phyloP scores from a whole-genome alignment of 1,284 basidiomycete species.

The Fistulina hepatica region DNA sequence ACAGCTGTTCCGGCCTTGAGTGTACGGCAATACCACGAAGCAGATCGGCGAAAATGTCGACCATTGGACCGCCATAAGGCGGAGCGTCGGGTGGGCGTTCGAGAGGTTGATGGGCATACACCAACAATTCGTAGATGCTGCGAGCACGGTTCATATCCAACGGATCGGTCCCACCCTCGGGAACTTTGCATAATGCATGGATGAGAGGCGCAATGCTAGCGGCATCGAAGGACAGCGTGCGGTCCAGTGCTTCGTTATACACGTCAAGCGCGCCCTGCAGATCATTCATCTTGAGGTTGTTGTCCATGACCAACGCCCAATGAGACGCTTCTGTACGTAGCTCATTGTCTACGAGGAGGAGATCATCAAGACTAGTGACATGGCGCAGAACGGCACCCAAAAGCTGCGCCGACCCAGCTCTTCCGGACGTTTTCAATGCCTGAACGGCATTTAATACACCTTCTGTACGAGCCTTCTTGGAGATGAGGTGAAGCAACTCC shows the following conservation, averaged over 20 bases:
- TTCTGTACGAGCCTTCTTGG: background rate
- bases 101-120: conserved; percentile 16
- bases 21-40: no score
- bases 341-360: conserved; percentile 32
- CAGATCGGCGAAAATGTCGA: no score
- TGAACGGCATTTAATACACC: background rate
- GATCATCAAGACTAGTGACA: conserved; percentile 28
- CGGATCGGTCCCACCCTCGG: background rate
- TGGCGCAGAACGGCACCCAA: conserved; percentile 28
- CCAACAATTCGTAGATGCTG: conserved; percentile 36
- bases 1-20: no score
- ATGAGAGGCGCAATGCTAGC: conserved; percentile 43
- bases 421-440: background rate
- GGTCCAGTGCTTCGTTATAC: conserved; percentile 34
- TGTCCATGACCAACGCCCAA: conserved; percentile 43
- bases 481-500: no score
- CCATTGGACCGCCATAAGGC: no score
- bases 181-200: conserved; percentile 29
- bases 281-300: conserved; percentile 29
- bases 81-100: conserved; percentile 10
- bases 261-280: conserved; percentile 32
- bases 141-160: conserved; percentile 37
- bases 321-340: conserved; percentile 31
- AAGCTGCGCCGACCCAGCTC: conserved; percentile 9
- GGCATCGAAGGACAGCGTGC: conserved; percentile 35